Base-by-base conservation (phyloP, 75 land plant genomes). In the Cupressus sempervirens region DNA sequence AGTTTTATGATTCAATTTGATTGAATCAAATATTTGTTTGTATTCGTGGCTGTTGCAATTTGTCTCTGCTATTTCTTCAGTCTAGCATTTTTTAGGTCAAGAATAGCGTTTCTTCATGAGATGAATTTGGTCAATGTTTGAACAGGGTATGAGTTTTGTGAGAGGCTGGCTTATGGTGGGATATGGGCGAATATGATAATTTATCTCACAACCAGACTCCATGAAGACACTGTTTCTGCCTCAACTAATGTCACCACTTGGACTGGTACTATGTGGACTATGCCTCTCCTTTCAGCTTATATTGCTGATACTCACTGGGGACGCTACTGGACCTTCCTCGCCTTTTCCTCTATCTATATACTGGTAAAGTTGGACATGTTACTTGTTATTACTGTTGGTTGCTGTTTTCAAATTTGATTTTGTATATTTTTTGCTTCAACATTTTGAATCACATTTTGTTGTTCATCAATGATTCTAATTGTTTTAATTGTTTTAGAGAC, bases 161-260 rank as follows among this genome's bases (percentile, higher is more conserved):
- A 90, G 77, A 77, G 91, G n/a, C 54, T 90, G 35, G 91, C 91
- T 53, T 90, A 87, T 50, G 84, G 87, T 75, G 91, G 91, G 8
- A 90, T 90, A 38, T 56, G 77, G 23, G 76, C 86, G 14, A 90
- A 90, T 48, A 6, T 90, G 76, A 88, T 90, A 40, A 34, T 84
- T 3, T 90, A 90, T 70, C 46, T 90, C 26, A 83, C 45, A 12
- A 56, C 1, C 16, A 80, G 65, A 26, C 86, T 90, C 52, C 88
- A 90, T 76, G 84, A 89, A 32, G 56, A 85, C 34, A 88, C 84
- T 40, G 89, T 91, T 43, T 68, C 74, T 4, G 88, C 91, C 6
- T 58, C 91, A 14, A 87, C 52, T 8, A 90, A 86, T 84, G 91
- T 90, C 72, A 90, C 70, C 35, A 90, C 86, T 58, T 90, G 91